Conservation (phyloP, 495 filamentous ascomycete species). For the Penicillium daleae region DNA sequence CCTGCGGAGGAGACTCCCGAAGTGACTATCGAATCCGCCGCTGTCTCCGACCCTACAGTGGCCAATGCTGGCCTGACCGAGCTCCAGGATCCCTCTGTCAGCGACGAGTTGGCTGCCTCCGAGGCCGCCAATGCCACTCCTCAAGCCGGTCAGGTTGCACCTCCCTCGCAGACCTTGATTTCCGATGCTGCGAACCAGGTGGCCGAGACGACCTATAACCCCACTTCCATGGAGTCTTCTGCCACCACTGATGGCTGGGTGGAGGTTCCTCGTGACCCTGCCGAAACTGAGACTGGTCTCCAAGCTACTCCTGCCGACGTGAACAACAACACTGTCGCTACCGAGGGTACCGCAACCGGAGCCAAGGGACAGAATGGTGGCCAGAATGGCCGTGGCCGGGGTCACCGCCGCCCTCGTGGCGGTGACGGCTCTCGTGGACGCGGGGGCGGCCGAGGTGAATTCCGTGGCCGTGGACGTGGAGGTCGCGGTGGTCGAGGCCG, state of each 20-base stretch:
- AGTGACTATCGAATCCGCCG: slow-evolving; percentile 36
- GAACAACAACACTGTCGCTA: slow-evolving; percentile 22
- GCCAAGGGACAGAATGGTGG: slow-evolving; percentile 69
- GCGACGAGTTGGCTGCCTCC: slow-evolving; percentile 23
- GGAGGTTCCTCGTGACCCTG: slow-evolving; percentile 71
- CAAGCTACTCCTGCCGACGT: slow-evolving; percentile 58
- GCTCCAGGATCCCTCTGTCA: slow-evolving; percentile 51
- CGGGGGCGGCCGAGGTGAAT: slow-evolving; percentile 49
- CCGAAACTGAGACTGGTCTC: slow-evolving; percentile 72
- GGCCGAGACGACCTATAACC: slow-evolving; percentile 71
- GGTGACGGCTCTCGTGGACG: slow-evolving; percentile 50
- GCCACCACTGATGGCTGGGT: slow-evolving; percentile 75
- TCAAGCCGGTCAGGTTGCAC: slow-evolving; percentile 43
- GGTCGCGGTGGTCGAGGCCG: slow-evolving; percentile 41
- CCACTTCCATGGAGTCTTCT: slow-evolving; percentile 46
- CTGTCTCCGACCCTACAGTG: slow-evolving; percentile 73
- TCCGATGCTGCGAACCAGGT: slow-evolving; percentile 67
- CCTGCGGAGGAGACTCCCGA: slow-evolving; percentile 28
- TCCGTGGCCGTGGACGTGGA: slow-evolving; percentile 48
- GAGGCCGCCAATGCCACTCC: slow-evolving; percentile 23
- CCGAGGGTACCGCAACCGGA: slow-evolving; percentile 52
- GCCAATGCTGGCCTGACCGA: slow-evolving; percentile 79
- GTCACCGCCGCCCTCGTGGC: slow-evolving; percentile 51
- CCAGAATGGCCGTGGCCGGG: slow-evolving; percentile 52
- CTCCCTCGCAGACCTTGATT: slow-evolving; percentile 59